phyloP scores from a whole-genome alignment of 1,284 basidiomycete species.

The Kwoniella shivajii region DNA sequence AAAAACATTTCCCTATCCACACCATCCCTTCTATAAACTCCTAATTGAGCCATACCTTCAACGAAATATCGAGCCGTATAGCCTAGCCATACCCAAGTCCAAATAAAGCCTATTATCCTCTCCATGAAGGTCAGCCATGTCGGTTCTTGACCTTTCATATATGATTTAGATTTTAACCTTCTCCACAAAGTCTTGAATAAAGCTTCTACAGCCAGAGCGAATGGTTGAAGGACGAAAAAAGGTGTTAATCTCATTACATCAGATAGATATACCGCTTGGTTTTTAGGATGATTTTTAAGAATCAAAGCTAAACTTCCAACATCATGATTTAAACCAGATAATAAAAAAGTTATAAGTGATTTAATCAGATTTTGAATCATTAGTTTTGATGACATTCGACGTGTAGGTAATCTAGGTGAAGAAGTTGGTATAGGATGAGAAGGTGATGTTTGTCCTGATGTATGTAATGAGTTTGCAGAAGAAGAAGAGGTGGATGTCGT shows the following conservation, averaged over 20 bases:
- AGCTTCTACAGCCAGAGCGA: constrained; percentile 41
- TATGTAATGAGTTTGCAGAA: constrained; percentile 6
- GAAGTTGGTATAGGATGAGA: constrained; percentile 28
- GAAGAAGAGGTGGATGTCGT: neutral
- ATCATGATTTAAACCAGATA: constrained; percentile 48
- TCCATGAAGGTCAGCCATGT: constrained; percentile 32
- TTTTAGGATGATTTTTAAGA: constrained; percentile 16
- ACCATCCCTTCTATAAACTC: constrained; percentile 25
- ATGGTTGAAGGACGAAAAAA: constrained; percentile 47
- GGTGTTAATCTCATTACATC: constrained; percentile 32
- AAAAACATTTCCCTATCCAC: constrained; percentile 14
- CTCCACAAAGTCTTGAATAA: constrained; percentile 36
- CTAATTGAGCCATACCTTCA: constrained; percentile 31
- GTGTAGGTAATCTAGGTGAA: constrained; percentile 2
- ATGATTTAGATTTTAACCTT: constrained; percentile 16
- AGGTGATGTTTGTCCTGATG: constrained; percentile 32
- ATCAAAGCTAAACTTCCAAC: constrained; percentile 29
- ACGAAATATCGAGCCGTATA: constrained; percentile 46
- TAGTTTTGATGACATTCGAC: constrained; percentile 9
- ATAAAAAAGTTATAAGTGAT: constrained; percentile 40
- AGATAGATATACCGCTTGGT: neutral
- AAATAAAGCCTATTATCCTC: constrained; percentile 37
- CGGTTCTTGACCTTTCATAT: constrained; percentile 13
- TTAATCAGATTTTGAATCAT: constrained; percentile 43
- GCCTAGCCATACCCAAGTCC: constrained; percentile 49